Percentiles rank a stretch among this genome's conserved stretches.
Evolutionary conservation across 768 basidiomycete genomes (phyloP).

Genomic region (Lentinula guzmanii): DNA sequence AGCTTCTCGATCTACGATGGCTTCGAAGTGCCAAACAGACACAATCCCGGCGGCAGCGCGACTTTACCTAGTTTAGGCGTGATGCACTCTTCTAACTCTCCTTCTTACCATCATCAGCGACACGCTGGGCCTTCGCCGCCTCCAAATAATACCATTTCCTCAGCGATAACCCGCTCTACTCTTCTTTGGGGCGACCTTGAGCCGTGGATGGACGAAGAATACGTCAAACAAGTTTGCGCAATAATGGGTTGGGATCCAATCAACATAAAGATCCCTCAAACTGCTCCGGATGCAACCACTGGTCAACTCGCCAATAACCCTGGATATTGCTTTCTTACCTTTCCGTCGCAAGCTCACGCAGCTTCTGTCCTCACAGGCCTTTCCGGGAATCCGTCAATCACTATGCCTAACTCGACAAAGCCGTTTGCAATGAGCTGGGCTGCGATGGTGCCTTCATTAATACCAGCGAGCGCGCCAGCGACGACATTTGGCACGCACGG

Average conservation of each 20-base stretch:
- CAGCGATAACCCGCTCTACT: constrained; percentile 41
- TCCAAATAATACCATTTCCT: constrained; percentile 5
- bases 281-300: constrained; percentile 47
- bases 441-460: constrained; percentile 30
- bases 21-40: constrained; percentile 4
- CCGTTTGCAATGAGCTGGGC: constrained; percentile 85
- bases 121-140: constrained; percentile 1
- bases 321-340: constrained; percentile 85
- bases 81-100: neutral
- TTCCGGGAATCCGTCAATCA: constrained; percentile 34
- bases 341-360: constrained; percentile 65
- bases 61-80: neutral
- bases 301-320: constrained; percentile 76
- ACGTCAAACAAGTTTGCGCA: constrained; percentile 80
- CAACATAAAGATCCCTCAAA: constrained; percentile 66
- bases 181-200: constrained; percentile 88
- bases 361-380: constrained; percentile 67
- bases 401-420: constrained; percentile 84
- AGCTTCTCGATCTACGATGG: constrained; percentile 2
- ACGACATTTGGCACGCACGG: neutral
- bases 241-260: constrained; percentile 86
- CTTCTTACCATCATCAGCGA: constrained; percentile 3
- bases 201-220: constrained; percentile 97
- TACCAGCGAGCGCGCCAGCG: constrained; percentile 19
- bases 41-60: constrained; percentile 3